Evolutionary conservation across 2,329 filamentous ascomycete genomes (phyloP), one percentile per base, ranked within the genome.

Genomic region (Alternaria ethzedia): DNA sequence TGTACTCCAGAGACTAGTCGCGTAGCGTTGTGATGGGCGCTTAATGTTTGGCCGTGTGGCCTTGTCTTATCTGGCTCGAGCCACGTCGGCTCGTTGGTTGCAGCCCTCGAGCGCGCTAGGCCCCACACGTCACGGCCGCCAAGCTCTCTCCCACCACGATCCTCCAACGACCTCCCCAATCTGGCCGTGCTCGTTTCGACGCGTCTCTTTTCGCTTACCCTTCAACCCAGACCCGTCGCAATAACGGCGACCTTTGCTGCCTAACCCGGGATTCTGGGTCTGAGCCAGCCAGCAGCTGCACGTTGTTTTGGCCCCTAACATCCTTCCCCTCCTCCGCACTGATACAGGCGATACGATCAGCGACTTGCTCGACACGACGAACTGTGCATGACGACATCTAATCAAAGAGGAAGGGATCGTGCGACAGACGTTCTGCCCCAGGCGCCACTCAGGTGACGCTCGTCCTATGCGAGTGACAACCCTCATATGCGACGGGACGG

Each of bases 1-100:
- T 61, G 54, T 57, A 52, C 43, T 52, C 26, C 45, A 32, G 55
- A 54, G 64, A 59, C 63, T 58, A 68, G 54, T 54, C 55, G 56
- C 56, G 55, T 67, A 70, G 68, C 63, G 68, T 61, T 61, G 56
- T 59, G 60, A 56, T 30, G 60, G 66, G 68, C 68, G 68, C 68
- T 70, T 70, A 70, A 63, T 66, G 64, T 60, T 66, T 70, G 68
- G 68, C 57, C 59, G 58, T 43, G 55, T 61, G 62, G 54, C 55
- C 59, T 64, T 55, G 62, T 64, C 66, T 69, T 64, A 69, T 66
- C 64, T 64, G 57, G 63, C 55, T 62, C 50, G 65, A 66, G 65
- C 67, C 65, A 68, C 59, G 61, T 64, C 67, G 67, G 60, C 59
- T 64, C 50, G 43, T 46, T 58, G 55, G 55, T 44, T 57, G 59